A percentile compares a stretch with the other conserved stretches of the same genome.
Conservation (phyloP, 495 filamentous ascomycete species). For the Antarctomyces pellizariae region DNA sequence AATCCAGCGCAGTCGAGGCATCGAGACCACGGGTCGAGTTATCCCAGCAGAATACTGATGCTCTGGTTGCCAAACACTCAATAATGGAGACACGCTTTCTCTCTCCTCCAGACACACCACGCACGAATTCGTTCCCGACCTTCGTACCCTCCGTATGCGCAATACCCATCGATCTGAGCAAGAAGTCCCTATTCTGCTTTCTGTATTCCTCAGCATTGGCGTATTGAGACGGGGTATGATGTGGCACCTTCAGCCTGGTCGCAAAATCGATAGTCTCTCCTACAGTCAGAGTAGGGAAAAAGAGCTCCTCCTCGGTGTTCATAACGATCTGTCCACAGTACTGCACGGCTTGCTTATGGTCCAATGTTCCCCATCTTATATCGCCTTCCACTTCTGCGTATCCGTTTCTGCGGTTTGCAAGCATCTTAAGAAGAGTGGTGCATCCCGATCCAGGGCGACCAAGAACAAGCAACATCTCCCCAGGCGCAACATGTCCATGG, state of each 20-base stretch:
- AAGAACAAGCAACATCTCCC: conserved; percentile 80
- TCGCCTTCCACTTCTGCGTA: conserved; percentile 58
- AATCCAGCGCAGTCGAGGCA: conserved; percentile 58
- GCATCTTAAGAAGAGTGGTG: conserved; percentile 68
- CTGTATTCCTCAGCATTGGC: conserved; percentile 40
- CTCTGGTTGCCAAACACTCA: conserved; percentile 48
- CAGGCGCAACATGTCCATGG: conserved; percentile 37
- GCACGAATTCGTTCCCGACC: conserved; percentile 58
- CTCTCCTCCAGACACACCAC: conserved; percentile 73
- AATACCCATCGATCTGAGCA: conserved; percentile 79
- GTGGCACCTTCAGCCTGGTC: conserved; percentile 56
- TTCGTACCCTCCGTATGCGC: conserved; percentile 61
- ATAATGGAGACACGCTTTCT: conserved; percentile 57
- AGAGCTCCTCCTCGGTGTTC: conserved; percentile 65
- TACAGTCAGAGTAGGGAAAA: conserved; percentile 61
- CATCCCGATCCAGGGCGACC: conserved; percentile 73
- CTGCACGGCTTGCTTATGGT: conserved; percentile 27
- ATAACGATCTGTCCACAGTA: conserved; percentile 73
- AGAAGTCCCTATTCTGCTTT: conserved; percentile 37
- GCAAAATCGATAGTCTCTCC: conserved; percentile 69
- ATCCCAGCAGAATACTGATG: conserved; percentile 49
- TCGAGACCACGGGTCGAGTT: conserved; percentile 71
- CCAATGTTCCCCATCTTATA: conserved; percentile 57
- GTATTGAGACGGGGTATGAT: conserved; percentile 42
- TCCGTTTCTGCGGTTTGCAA: conserved; percentile 60